These are phyloP conservation scores for Mycosarcoma maydis DNA, from an alignment of 1,284 basidiomycete genomes.

Conservation along the genomic window DNA sequence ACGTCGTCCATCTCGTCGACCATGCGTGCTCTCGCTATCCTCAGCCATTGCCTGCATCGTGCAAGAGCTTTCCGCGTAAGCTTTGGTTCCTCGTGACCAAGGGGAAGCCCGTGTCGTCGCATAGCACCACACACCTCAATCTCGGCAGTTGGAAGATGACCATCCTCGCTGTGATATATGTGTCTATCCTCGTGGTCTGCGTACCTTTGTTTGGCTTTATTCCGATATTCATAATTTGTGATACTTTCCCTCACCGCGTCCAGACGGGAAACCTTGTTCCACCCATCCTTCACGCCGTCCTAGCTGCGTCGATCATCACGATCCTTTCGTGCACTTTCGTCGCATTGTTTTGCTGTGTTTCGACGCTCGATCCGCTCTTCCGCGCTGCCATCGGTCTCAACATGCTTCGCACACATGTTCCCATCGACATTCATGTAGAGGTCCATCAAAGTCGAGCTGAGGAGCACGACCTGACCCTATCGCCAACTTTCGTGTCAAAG, in stretches of 20 bases:
- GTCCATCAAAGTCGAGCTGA: slow-evolving; percentile 1
- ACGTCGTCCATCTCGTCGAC: slow-evolving; percentile 11
- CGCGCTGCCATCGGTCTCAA: slow-evolving; percentile 27
- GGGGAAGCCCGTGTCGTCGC: not conserved
- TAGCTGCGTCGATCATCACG: slow-evolving; percentile 3
- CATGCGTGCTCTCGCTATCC: slow-evolving; percentile 6
- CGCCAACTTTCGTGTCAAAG: too few relatives aligned
- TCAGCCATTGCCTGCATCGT: not conserved
- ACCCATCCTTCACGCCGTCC: not conserved
- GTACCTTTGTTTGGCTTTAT: slow-evolving; percentile 6
- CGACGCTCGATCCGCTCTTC: slow-evolving; percentile 31
- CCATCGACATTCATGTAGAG: slow-evolving; percentile 12
- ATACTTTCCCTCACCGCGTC: not conserved
- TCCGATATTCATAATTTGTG: slow-evolving; percentile 13
- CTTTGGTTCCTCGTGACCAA: slow-evolving; percentile 12
- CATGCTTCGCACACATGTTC: slow-evolving; percentile 4
- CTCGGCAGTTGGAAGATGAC: slow-evolving; percentile 27
- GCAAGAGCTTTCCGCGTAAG: slow-evolving; percentile 3
- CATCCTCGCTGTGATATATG: slow-evolving; percentile 10
- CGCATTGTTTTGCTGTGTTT: slow-evolving; percentile 17
- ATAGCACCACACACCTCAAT: not conserved
- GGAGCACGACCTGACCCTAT: not conserved
- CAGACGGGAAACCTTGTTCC: not conserved
- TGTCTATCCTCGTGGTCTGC: not conserved
- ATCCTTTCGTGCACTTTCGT: slow-evolving; percentile 10